Evolutionary conservation across 495 filamentous ascomycete species (phyloP).

Genomic region (Podospora conica): DNA sequence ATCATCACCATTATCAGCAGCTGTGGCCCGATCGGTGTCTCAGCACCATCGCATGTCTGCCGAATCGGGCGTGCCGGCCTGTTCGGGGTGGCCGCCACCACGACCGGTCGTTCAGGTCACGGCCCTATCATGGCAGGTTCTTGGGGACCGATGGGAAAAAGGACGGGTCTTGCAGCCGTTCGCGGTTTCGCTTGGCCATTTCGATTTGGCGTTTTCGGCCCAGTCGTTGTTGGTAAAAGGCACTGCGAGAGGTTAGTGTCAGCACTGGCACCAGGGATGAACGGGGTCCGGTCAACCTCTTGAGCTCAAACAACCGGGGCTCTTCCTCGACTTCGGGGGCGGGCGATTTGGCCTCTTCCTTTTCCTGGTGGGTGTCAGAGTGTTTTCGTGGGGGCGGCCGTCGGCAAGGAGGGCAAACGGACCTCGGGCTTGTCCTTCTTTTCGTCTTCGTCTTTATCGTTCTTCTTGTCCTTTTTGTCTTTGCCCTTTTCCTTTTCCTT

Average conservation of each 20-base stretch:
- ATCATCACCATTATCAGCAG: neutral
- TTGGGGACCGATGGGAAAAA: constrained; percentile 81
- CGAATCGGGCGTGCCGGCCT: too few species aligned
- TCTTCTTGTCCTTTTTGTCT: constrained; percentile 45
- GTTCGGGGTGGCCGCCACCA: neutral
- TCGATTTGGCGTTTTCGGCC: constrained; percentile 73
- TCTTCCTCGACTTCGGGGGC: constrained; percentile 49
- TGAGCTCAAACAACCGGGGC: constrained; percentile 77
- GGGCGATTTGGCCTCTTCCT: constrained; percentile 29
- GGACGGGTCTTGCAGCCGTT: constrained; percentile 70
- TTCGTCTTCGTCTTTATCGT: constrained; percentile 34
- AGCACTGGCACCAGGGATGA: neutral
- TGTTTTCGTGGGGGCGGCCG: neutral
- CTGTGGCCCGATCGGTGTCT: neutral
- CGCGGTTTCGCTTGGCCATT: constrained; percentile 72
- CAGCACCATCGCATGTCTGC: neutral
- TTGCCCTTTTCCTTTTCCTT: constrained; percentile 47
- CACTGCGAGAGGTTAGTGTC: constrained; percentile 40
- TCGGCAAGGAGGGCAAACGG: neutral
- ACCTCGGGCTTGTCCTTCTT: constrained; percentile 46
- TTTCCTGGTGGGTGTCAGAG: constrained; percentile 2
- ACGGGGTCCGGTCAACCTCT: constrained; percentile 53
- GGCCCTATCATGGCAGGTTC: constrained; percentile 45
- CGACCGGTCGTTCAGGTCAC: neutral
- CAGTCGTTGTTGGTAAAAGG: constrained; percentile 79